phyloP scores from a whole-genome alignment of 2,329 filamentous ascomycete species.

The Colletotrichum lupini region DNA sequence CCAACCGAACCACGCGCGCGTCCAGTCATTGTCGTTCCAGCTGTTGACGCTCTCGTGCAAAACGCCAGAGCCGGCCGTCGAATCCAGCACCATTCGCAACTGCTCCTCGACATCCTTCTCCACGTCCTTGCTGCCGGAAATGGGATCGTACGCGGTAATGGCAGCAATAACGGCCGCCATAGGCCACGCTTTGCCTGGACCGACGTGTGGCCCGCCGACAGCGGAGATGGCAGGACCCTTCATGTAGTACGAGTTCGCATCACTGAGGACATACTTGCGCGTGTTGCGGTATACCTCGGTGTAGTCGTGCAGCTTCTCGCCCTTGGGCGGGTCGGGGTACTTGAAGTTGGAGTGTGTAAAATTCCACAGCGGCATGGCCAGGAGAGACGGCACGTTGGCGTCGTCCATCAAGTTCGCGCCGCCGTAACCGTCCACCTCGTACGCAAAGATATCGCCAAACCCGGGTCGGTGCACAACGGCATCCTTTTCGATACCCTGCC shows the following conservation, averaged over 20 bases:
- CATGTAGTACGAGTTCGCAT: constrained; percentile 83
- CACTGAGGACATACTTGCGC: constrained; percentile 79
- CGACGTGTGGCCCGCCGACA: constrained; percentile 77
- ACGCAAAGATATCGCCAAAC: constrained; percentile 78
- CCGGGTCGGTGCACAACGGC: constrained; percentile 67
- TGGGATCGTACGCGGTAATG: constrained; percentile 54
- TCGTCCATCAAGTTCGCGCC: constrained; percentile 76
- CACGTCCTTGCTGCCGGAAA: constrained; percentile 38
- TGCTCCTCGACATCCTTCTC: constrained; percentile 49
- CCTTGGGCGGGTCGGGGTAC: constrained; percentile 20
- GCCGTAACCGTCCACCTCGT: constrained; percentile 81
- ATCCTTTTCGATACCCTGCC: constrained; percentile 74
- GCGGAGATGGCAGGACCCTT: constrained; percentile 74
- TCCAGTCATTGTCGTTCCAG: constrained; percentile 52
- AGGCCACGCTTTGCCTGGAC: constrained; percentile 67
- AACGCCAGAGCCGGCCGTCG: constrained; percentile 54
- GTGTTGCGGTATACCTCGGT: constrained; percentile 82
- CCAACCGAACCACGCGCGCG: constrained; percentile 59
- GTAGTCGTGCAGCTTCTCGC: constrained; percentile 53
- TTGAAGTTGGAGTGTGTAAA: constrained; percentile 49
- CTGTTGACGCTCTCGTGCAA: constrained; percentile 61
- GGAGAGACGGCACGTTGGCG: constrained; percentile 75
- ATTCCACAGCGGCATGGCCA: constrained; percentile 73
- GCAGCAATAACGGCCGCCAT: constrained; percentile 66
- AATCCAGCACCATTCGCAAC: constrained; percentile 52